Percentiles rank a stretch among this genome's conserved stretches.
These are phyloP conservation scores for Sporobolomyces phaffii DNA, from an alignment of 768 basidiomycete species.

Conservation along the genomic window DNA sequence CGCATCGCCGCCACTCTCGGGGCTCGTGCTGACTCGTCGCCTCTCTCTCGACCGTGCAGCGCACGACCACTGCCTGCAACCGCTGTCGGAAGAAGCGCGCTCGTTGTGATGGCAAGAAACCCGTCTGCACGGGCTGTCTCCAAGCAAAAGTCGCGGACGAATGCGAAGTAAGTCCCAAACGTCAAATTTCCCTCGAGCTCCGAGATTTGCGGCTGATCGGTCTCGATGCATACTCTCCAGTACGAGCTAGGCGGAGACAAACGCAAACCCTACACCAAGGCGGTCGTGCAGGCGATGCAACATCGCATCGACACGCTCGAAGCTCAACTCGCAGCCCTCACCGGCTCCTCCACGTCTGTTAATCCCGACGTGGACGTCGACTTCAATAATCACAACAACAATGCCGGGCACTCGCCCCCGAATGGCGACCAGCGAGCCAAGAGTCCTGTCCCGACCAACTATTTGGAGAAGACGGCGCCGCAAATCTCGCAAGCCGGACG, in stretches of 20 bases:
- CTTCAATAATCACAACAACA: not conserved
- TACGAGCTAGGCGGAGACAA: conserved; percentile 1
- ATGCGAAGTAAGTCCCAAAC: not conserved
- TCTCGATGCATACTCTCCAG: no score
- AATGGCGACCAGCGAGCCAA: not conserved
- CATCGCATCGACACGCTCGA: conserved; percentile 36
- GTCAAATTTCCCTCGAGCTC: no score
- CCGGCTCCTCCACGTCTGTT: not conserved
- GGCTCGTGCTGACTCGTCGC: not conserved
- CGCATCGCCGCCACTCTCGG: not conserved
- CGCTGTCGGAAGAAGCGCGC: conserved; percentile 21
- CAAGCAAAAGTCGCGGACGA: not conserved
- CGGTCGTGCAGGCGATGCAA: conserved; percentile 35
- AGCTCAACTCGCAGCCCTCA: conserved; percentile 18
- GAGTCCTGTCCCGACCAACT: not conserved
- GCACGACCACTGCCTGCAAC: conserved; percentile 21
- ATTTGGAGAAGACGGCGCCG: conserved; percentile 5
- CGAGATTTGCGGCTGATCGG: no score
- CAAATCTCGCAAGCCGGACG: not conserved
- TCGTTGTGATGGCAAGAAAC: conserved; percentile 23
- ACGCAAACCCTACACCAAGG: conserved; percentile 28
- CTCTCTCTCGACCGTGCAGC: not conserved
- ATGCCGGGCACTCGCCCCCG: not conserved
- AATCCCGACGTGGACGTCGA: not conserved
- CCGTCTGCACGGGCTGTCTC: not conserved